phyloP scores from a whole-genome alignment of 108 stramenopile genomes.

The Halocafeteria seosinensis region DNA sequence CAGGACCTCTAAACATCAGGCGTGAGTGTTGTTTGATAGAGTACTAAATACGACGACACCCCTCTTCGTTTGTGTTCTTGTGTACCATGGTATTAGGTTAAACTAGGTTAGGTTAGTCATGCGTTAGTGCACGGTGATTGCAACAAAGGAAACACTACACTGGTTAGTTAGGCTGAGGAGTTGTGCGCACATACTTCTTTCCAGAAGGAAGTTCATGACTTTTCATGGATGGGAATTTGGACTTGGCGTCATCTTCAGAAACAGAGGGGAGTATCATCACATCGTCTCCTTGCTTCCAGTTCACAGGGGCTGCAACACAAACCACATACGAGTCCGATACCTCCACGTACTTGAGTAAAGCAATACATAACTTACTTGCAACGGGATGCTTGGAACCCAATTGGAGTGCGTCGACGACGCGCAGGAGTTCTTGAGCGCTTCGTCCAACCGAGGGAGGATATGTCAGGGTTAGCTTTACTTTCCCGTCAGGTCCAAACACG shows the following conservation, averaged over 20 bases:
- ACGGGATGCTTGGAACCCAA: constrained; percentile 32
- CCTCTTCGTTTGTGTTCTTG: too few species aligned
- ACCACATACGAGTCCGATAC: too few species aligned
- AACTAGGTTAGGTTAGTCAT: too few species aligned
- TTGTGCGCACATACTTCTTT: constrained; percentile 12
- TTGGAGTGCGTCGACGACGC: constrained; percentile 51
- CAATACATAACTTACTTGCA: too few species aligned
- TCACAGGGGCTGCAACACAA: constrained; percentile 8
- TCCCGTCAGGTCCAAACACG: constrained; percentile 58
- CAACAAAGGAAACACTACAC: too few species aligned
- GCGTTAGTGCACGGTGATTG: too few species aligned
- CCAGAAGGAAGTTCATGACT: constrained; percentile 10
- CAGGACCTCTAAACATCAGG: background rate
- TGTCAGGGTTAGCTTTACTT: constrained; percentile 51
- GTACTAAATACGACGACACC: too few species aligned
- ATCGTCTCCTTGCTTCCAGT: constrained; percentile 4
- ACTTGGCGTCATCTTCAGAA: constrained; percentile 3
- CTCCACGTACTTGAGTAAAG: too few species aligned
- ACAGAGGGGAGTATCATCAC: constrained; percentile 5
- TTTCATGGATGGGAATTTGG: background rate
- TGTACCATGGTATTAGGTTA: too few species aligned
- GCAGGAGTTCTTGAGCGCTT: constrained; percentile 62
- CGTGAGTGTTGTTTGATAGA: too few species aligned
- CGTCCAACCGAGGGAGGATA: constrained; percentile 63
- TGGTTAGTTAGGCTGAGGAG: constrained; percentile 8